A percentile compares a stretch with the other conserved stretches of the same genome.
Evolutionary conservation across 192 early-diverging fungal species (phyloP).

Genomic region (Coemansia sp.): DNA sequence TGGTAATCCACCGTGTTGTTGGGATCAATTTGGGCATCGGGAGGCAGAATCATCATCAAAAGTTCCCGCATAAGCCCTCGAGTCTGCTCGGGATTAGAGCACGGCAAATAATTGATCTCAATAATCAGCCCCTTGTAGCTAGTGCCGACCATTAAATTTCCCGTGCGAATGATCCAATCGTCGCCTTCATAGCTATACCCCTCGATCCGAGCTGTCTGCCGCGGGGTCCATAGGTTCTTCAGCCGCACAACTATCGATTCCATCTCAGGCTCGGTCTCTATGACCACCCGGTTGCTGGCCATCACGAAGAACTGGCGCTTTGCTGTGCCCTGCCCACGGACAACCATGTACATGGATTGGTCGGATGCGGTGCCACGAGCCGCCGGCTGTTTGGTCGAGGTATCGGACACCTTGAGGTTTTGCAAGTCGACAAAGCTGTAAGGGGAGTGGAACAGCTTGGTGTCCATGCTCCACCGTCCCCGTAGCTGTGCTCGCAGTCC

Average conservation of each 20-base stretch:
- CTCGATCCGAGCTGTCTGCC: conserved; percentile 49
- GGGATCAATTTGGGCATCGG: conserved; percentile 45
- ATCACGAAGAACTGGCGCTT: conserved; percentile 47
- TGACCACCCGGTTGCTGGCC: conserved; percentile 52
- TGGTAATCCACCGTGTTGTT: conserved; percentile 44
- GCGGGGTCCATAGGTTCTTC: conserved; percentile 49
- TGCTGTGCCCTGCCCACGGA: conserved; percentile 34
- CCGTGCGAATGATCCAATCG: conserved; percentile 49
- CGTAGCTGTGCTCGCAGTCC: conserved; percentile 44
- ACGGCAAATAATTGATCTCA: conserved; percentile 52
- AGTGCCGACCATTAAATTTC: conserved; percentile 50
- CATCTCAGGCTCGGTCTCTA: conserved; percentile 52
- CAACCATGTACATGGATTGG: conserved; percentile 48
- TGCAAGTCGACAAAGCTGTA: conserved; percentile 44
- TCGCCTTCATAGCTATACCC: conserved; percentile 52
- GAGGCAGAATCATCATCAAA: conserved; percentile 45
- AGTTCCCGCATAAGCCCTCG: conserved; percentile 49
- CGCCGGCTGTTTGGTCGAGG: neutral
- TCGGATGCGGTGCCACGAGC: conserved; percentile 41
- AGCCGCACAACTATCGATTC: conserved; percentile 44
- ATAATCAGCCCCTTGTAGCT: conserved; percentile 53
- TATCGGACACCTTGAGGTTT: conserved; percentile 26
- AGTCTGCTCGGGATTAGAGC: conserved; percentile 45
- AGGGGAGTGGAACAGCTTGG: conserved; percentile 39
- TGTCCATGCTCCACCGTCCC: conserved; percentile 53